A percentile compares a stretch with the other conserved stretches of the same genome.
phyloP scores from a whole-genome alignment of 2,329 filamentous ascomycete genomes.

The Colletotrichum sp. region DNA sequence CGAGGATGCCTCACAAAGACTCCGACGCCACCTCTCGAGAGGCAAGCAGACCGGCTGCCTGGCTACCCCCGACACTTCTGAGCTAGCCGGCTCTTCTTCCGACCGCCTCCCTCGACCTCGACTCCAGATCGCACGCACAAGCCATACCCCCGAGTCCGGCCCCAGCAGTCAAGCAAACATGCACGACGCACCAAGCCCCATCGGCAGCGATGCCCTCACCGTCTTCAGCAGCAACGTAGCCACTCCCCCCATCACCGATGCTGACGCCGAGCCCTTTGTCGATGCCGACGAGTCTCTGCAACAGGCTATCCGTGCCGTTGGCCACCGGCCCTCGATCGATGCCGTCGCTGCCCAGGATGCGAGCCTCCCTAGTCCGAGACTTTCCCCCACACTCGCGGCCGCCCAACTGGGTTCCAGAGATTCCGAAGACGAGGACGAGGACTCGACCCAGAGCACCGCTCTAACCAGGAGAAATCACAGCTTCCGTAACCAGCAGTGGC shows the following conservation, averaged over 20 bases:
- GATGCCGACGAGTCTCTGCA: constrained; percentile 56
- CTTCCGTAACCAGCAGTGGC: constrained; percentile 30
- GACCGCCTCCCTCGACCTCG: constrained; percentile 45
- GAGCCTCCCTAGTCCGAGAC: constrained; percentile 90
- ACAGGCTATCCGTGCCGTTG: constrained; percentile 50
- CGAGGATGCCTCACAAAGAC: constrained; percentile 39
- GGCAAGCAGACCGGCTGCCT: constrained; percentile 40
- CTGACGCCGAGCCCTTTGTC: constrained; percentile 67
- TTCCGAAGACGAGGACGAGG: constrained; percentile 49
- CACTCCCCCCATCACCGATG: constrained; percentile 78
- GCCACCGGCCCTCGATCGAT: constrained; percentile 63
- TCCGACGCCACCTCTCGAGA: constrained; percentile 41
- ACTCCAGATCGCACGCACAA: constrained; percentile 44
- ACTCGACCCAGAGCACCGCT: constrained; percentile 25
- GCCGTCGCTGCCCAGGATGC: constrained; percentile 82
- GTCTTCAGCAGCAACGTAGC: constrained; percentile 69
- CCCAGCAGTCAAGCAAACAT: constrained; percentile 36
- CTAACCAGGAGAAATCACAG: constrained; percentile 6
- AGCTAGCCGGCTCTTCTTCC: constrained; percentile 35
- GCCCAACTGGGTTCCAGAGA: constrained; percentile 51
- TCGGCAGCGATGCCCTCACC: constrained; percentile 61
- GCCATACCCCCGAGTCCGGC: constrained; percentile 50
- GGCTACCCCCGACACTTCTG: constrained; percentile 65
- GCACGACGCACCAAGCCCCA: constrained; percentile 46
- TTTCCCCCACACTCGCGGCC: constrained; percentile 89